Evolutionary conservation across 176 grass and related monocot species (phyloP), one percentile per base, ranked within the genome.

Genomic region (Zoysia pacifica): DNA sequence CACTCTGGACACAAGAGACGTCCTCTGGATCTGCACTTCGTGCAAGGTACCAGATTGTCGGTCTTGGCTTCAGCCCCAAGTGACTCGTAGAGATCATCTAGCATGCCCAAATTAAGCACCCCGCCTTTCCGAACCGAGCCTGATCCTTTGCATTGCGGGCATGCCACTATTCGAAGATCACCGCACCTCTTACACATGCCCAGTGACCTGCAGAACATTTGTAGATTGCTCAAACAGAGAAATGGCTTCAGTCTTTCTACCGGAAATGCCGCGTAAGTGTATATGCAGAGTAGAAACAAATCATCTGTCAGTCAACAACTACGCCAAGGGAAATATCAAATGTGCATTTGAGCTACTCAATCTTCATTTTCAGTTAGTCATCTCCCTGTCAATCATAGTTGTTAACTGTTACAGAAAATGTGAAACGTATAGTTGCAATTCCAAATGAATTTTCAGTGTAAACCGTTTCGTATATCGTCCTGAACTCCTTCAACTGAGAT

Each of bases 121-220:
- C 90, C 86, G 50, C 84, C 86, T 87, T 91, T 98, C 53, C 73
- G 86, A 12, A 91, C 85, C 3, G 75, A 89, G 0, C 90, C 92
- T 0, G 63, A 36, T 71, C 90, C 96, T 87, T 84, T 94, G 79
- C 92, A 98, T 36, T 85, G 75, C 11, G 90, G 86, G 20, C 92
- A 98, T 67, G 96, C 92, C 77, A 94, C 84, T 72, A 92, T 91
- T 10, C 84, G 89, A 62, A 94, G 92, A 82, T 94, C 83, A 45
- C 95, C 92, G 0, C 95, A 94, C 52, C 63, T 90, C 86, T 91
- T 91, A 37, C 95, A 97, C 92, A 94, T 97, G 46, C 88, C 81
- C 75, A 97, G 79, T 46, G 91, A 93, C 59, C 95, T 97, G 85
- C 41, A 85, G 72, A 39, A 9, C 49, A 55, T 48, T 42, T 46